Percentiles rank a stretch among this genome's conserved stretches.
Evolutionary conservation across 345 rosid genomes (phyloP).

Genomic region (Linum tenue): DNA sequence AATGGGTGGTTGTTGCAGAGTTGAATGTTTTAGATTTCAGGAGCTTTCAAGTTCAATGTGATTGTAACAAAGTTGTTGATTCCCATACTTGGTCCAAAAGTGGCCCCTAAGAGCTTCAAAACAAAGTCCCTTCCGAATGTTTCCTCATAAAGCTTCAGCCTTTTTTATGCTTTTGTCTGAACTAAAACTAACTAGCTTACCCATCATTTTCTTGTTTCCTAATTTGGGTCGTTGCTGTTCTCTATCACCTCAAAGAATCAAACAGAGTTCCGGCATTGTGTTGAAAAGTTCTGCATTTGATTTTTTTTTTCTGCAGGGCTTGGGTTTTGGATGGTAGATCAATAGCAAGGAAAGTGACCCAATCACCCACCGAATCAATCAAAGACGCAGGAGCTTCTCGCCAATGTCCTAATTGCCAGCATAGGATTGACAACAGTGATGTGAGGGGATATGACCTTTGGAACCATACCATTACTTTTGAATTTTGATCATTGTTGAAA

Average conservation of each 20-base stretch:
- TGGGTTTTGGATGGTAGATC: conserved; percentile 73
- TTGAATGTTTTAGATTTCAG: too few species aligned
- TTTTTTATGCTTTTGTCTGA: not conserved
- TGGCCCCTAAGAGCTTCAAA: too few species aligned
- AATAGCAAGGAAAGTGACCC: conserved; percentile 62
- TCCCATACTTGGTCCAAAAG: too few species aligned
- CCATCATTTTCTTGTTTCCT: not conserved
- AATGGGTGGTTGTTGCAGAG: too few species aligned
- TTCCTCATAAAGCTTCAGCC: not conserved
- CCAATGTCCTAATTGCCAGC: conserved; percentile 71
- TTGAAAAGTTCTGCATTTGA: not conserved
- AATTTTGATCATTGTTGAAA: too few species aligned
- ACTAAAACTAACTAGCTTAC: not conserved
- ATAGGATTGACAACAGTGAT: conserved; percentile 62
- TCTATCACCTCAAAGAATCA: not conserved
- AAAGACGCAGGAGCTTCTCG: conserved; percentile 57
- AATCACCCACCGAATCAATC: conserved; percentile 39
- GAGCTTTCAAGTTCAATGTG: too few species aligned
- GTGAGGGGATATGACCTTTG: conserved; percentile 30
- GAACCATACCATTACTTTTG: too few species aligned
- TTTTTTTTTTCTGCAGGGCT: conserved; percentile 46
- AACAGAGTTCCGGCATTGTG: not conserved
- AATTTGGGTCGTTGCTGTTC: not conserved
- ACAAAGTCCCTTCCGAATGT: not conserved
- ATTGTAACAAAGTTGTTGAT: too few species aligned